A percentile compares a stretch with the other conserved stretches of the same genome.
Conservation (phyloP, 179 eudicot species). For the Beta lomatogona region DNA sequence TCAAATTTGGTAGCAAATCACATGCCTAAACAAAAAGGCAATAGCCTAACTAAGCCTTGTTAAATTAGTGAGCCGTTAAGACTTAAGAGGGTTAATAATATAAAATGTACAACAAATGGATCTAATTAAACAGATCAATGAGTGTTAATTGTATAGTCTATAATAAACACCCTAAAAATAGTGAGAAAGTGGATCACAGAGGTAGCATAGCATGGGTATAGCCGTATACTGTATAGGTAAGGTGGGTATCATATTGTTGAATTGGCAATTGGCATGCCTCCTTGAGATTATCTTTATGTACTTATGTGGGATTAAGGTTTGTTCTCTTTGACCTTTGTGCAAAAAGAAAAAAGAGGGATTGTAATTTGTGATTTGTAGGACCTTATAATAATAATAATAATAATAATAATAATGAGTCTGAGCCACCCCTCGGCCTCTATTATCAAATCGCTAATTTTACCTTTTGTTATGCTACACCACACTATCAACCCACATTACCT, state of each 20-base stretch:
- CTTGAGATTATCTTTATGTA: constrained; percentile 38
- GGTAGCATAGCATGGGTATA: neutral
- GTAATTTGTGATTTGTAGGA: neutral
- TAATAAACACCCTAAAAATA: neutral
- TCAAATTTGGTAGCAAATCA: constrained; percentile 5
- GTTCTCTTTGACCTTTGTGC: constrained; percentile 46
- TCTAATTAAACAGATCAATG: neutral
- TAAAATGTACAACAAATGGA: neutral
- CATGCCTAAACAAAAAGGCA: constrained; percentile 11
- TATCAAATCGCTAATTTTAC: constrained; percentile 13
- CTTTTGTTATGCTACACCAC: constrained; percentile 3
- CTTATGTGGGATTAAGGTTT: constrained; percentile 35
- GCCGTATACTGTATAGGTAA: neutral
- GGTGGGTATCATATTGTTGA: constrained; percentile 24
- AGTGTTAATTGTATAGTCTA: neutral
- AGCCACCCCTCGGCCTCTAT: constrained; percentile 23
- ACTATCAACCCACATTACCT: constrained; percentile 17
- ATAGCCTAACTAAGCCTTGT: constrained; percentile 22
- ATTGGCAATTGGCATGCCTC: constrained; percentile 38
- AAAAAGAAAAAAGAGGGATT: constrained; percentile 4
- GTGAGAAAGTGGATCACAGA: constrained; percentile 24
- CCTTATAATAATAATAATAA: constrained; percentile 25
- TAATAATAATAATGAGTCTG: constrained; percentile 14
- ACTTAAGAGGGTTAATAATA: neutral
- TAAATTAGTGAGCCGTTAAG: constrained; percentile 4